Evolutionary conservation across 1,284 basidiomycete genomes (phyloP), one percentile per base, ranked within the genome.

Genomic region (Veloboletus limbatus): DNA sequence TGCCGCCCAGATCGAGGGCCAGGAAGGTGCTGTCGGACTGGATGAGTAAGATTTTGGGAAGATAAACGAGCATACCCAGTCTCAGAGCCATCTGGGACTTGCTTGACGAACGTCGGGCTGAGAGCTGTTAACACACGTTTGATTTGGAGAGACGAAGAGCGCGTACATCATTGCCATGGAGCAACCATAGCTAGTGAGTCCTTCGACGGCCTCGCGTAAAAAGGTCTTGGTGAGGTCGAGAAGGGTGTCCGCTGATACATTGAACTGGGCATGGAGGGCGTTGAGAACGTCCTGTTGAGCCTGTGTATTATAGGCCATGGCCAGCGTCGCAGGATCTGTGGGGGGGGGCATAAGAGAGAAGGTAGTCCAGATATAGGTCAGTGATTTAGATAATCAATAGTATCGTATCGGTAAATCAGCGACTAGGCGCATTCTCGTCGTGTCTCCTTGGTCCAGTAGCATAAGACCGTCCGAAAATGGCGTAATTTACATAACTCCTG

Each of bases 1-100:
- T 97, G 47, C 95, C 95, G 31, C 94, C 94, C 22, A 97, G 80
- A 71, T 97, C 95, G 30, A 97, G 78, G 5, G 95, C 93, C 44
- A 97, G 79, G 69, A 95, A 97, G 5, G 90, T 93, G 38, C 93
- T 65, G 48, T 40, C 49, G 22, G 43, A 21, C 31, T 3, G 21
- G 22, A 46, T 51, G 35, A 48, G 40, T 34, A 36, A 13, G 17
- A 22, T 5, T 16, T 42, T 32, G 35, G 30, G 34, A 28, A 44
- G 54, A 43, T 45, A 44, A 48, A 33, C 17, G 39, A 51, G 16
- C 85, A 68, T 69, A 92, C 92, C 92, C 95, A 53, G 81, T 86
- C 70, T 97, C 94, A 42, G 83, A 81, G 33, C 94, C 95, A 66
- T 94, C 78, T 37, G 95, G 95, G 20, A 96, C 90, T 47, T 85